Conservation (phyloP, 2,329 filamentous ascomycete species). For the Lachnellula occidentalis region DNA sequence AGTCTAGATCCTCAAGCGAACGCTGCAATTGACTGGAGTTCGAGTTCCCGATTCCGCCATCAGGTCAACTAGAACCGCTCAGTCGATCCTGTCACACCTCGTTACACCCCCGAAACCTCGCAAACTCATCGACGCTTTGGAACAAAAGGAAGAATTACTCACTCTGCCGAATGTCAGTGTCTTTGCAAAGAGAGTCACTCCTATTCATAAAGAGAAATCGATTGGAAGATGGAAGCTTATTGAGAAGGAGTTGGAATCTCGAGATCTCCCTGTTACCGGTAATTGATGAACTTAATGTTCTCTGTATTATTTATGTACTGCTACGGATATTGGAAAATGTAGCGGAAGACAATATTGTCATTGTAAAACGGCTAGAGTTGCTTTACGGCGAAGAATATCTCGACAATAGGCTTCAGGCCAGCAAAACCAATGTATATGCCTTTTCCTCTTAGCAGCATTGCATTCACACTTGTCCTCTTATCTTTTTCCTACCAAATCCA, state of each 20-base stretch:
- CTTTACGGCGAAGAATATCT: neutral
- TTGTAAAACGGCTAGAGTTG: neutral
- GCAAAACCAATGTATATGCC: neutral
- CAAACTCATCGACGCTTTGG: slow-evolving; percentile 59
- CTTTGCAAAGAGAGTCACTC: slow-evolving; percentile 57
- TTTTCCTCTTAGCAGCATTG: no score
- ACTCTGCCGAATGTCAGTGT: slow-evolving; percentile 66
- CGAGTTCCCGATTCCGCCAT: slow-evolving; percentile 68
- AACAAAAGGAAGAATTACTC: slow-evolving; percentile 40
- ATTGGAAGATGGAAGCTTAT: slow-evolving; percentile 77
- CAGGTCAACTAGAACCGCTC: slow-evolving; percentile 47
- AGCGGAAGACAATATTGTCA: neutral
- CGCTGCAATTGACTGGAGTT: slow-evolving; percentile 75
- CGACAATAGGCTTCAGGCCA: neutral
- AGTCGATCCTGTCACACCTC: slow-evolving; percentile 49
- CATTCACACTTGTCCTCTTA: no score
- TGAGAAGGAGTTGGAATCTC: slow-evolving; percentile 59
- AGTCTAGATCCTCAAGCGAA: slow-evolving; percentile 68
- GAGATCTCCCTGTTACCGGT: slow-evolving; percentile 54
- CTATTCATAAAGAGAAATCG: slow-evolving; percentile 65
- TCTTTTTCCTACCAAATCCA: no score
- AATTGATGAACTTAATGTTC: neutral
- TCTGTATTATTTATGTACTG: neutral
- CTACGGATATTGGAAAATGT: neutral
- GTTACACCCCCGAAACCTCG: slow-evolving; percentile 48